A percentile compares a stretch with the other conserved stretches of the same genome.
phyloP scores from a whole-genome alignment of 805 yeast genomes.

The Jamesozyma hellenica region DNA sequence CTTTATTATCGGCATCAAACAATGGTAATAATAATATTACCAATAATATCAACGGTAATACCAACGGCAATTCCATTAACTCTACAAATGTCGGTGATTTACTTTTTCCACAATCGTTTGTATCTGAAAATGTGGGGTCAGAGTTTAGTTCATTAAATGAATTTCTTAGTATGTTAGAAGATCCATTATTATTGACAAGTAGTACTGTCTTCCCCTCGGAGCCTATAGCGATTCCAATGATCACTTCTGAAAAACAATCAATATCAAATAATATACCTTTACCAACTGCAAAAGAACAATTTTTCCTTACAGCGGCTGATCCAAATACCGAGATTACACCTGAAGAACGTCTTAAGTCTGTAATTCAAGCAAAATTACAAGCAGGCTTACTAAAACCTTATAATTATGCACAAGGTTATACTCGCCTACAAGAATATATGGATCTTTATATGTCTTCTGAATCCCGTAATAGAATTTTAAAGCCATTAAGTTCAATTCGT shows the following conservation, averaged over 20 bases:
- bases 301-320: conserved; percentile 92
- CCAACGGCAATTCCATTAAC: not conserved
- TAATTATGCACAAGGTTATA: conserved; percentile 89
- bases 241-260: conserved; percentile 31
- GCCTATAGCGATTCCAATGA: conserved; percentile 33
- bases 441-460: conserved; percentile 82
- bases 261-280: conserved; percentile 30
- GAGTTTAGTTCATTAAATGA: conserved; percentile 87
- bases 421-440: conserved; percentile 81
- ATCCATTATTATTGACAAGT: conserved; percentile 38
- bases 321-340: conserved; percentile 92
- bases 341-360: conserved; percentile 85
- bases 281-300: conserved; percentile 78
- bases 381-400: conserved; percentile 91
- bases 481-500: conserved; percentile 74
- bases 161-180: conserved; percentile 82
- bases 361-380: conserved; percentile 84
- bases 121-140: conserved; percentile 85
- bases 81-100: not conserved
- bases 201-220: not conserved
- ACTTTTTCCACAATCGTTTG: conserved; percentile 50
- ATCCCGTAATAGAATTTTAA: conserved; percentile 73
- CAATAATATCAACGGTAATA: not conserved
- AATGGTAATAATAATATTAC: not conserved
- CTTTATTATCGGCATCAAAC: no score